Evolutionary conservation across 129 eudicot species (phyloP).

Genomic region (Deinandra increscens): DNA sequence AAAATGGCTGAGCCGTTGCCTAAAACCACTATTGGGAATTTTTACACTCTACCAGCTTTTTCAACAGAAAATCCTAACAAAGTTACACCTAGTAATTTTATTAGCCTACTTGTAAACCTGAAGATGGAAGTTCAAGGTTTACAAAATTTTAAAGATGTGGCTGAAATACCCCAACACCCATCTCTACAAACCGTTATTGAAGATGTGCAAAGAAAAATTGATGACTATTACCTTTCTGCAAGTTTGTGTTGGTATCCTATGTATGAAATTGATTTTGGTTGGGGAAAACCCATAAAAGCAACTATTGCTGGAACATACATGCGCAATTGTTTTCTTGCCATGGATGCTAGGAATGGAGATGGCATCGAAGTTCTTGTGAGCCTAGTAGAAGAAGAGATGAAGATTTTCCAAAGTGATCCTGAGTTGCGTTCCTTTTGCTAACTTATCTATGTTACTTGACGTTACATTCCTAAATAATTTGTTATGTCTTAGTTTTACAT

Average conservation of each 20-base stretch:
- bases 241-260: background rate
- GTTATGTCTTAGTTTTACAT: too few species aligned
- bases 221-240: background rate
- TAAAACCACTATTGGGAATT: background rate
- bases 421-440: conserved; percentile 7
- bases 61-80: too few species aligned
- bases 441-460: too few species aligned
- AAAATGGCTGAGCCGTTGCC: background rate
- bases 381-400: too few species aligned
- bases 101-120: background rate
- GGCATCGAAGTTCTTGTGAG: conserved; percentile 26
- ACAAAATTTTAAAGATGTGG: background rate
- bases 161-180: too few species aligned
- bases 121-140: conserved; percentile 10
- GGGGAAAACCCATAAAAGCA: background rate
- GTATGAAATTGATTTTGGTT: too few species aligned
- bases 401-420: too few species aligned
- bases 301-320: background rate
- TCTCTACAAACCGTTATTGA: too few species aligned
- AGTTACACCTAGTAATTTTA: too few species aligned
- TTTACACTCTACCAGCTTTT: too few species aligned
- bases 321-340: conserved; percentile 3
- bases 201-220: background rate
- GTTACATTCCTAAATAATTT: too few species aligned
- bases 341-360: conserved; percentile 24